Evolutionary conservation across 2,329 filamentous ascomycete genomes (phyloP).

Genomic region (Tolypocladium capitatum): DNA sequence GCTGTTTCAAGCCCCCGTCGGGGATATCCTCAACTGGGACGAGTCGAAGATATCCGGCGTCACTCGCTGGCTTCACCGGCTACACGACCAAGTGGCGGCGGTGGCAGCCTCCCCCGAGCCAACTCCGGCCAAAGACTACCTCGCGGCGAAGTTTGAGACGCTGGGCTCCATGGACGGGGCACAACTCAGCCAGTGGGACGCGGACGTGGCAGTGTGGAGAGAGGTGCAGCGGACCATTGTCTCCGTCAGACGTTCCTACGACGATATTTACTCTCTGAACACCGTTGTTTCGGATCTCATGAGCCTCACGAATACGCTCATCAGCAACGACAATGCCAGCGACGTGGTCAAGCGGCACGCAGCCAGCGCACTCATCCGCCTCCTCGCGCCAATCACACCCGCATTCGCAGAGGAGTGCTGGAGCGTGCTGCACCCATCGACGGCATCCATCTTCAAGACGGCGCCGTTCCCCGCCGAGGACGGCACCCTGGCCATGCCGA

Average conservation of each 20-base stretch:
- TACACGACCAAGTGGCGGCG: slow-evolving; percentile 43
- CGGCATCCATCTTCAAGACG: slow-evolving; percentile 26
- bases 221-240: slow-evolving; percentile 53
- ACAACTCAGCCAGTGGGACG: slow-evolving; percentile 27
- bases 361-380: slow-evolving; percentile 45
- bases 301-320: slow-evolving; percentile 59
- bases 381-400: slow-evolving; percentile 69
- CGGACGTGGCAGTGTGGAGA: slow-evolving; percentile 44
- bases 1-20: slow-evolving; percentile 76
- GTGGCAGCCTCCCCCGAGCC: slow-evolving; percentile 8
- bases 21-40: slow-evolving; percentile 79
- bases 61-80: slow-evolving; percentile 62
- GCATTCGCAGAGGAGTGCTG: slow-evolving; percentile 74
- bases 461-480: slow-evolving; percentile 48
- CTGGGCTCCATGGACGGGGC: slow-evolving; percentile 16
- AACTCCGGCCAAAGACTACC: slow-evolving; percentile 18
- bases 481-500: slow-evolving; percentile 30
- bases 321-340: slow-evolving; percentile 28
- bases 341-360: slow-evolving; percentile 34
- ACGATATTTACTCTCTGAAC: slow-evolving; percentile 64
- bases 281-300: slow-evolving; percentile 75
- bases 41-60: slow-evolving; percentile 70
- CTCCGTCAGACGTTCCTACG: slow-evolving; percentile 55
- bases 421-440: slow-evolving; percentile 37
- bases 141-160: slow-evolving; percentile 19